Evolutionary conservation across 495 filamentous ascomycete genomes (phyloP), one percentile per base, ranked within the genome.

Genomic region (Trichocladium uniseriatum): DNA sequence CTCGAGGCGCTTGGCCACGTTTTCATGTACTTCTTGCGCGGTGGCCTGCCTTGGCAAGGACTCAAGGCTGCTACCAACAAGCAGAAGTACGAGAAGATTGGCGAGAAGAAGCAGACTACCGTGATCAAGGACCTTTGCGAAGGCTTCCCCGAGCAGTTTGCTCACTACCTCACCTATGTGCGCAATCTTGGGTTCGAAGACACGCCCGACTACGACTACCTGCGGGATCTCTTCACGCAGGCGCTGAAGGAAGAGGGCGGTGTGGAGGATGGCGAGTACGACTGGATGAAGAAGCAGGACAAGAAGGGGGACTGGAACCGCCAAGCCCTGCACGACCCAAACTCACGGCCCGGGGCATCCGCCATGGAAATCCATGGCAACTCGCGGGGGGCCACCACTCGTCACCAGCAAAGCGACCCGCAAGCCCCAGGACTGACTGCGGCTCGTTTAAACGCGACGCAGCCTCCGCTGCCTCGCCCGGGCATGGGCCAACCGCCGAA

Each of bases 41-140:
- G 92, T 49, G 94, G 94, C 45, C 76, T 99, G 50, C 92, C 92
- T 16, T 99, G 92, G 92, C 92, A 99, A 71, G 92, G 92, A 43
- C 73, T 99, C 60, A 97, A 97, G 74, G 92, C 92, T 65, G 94
- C 94, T 15, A 99, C 92, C 51, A 99, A 99, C 75, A 99, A 99
- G 79, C 92, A 99, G 64, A 99, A 99, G 72, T 99, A 99, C 57
- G 92, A 99, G 71, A 97, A 97, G 75, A 99, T 99, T 68, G 92
- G 92, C 27, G 94, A 99, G 72, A 97, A 97, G 84, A 99, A 99
- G 72, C 92, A 97, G 71, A 95, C 91, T 0, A 97, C 92, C 20
- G 78, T 80, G 0, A 91, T 99, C 76, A 94, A 95, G 68, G 94
- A 99, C 59, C 81, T 99, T 4, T 97, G 92, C 60, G 90, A 96